Evolutionary conservation across 2,329 filamentous ascomycete species (phyloP).

Genomic region (Pseudonectria foliicola): DNA sequence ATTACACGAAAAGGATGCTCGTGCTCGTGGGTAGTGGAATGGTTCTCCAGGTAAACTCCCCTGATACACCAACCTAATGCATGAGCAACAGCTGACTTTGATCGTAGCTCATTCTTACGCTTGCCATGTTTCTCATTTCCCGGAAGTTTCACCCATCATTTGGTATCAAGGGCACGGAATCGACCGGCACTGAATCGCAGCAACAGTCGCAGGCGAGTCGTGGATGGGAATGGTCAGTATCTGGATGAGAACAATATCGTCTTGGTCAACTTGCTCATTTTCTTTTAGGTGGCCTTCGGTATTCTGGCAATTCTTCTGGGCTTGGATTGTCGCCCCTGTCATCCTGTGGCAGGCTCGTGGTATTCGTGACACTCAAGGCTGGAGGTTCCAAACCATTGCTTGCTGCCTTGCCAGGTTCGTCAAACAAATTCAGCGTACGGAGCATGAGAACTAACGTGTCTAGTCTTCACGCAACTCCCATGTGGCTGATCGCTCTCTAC

Average conservation of each 20-base stretch:
- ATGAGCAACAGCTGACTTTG: neutral
- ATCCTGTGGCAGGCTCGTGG: constrained; percentile 54
- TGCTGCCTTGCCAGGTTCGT: constrained; percentile 40
- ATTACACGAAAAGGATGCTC: constrained; percentile 43
- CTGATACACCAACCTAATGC: neutral
- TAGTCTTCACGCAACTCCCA: constrained; percentile 56
- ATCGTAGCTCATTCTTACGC: constrained; percentile 46
- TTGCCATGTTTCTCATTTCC: constrained; percentile 56
- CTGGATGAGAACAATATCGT: neutral
- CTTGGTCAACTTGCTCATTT: neutral
- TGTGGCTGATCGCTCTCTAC: constrained; percentile 58
- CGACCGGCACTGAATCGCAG: constrained; percentile 47
- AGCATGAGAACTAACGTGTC: constrained; percentile 5
- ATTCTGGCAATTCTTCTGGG: constrained; percentile 58
- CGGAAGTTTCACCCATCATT: constrained; percentile 58
- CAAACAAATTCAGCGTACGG: neutral
- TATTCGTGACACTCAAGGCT: constrained; percentile 59
- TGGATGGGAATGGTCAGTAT: constrained; percentile 58
- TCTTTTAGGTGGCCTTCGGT: constrained; percentile 50
- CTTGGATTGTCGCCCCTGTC: constrained; percentile 53
- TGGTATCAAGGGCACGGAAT: constrained; percentile 54
- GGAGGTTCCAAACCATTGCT: constrained; percentile 55
- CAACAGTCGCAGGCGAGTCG: constrained; percentile 36
- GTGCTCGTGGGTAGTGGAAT: constrained; percentile 47
- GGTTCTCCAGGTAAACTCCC: constrained; percentile 42